These are phyloP conservation scores for Diversispora epigaea DNA, from an alignment of 192 early-diverging fungal species.

Conservation along the genomic window DNA sequence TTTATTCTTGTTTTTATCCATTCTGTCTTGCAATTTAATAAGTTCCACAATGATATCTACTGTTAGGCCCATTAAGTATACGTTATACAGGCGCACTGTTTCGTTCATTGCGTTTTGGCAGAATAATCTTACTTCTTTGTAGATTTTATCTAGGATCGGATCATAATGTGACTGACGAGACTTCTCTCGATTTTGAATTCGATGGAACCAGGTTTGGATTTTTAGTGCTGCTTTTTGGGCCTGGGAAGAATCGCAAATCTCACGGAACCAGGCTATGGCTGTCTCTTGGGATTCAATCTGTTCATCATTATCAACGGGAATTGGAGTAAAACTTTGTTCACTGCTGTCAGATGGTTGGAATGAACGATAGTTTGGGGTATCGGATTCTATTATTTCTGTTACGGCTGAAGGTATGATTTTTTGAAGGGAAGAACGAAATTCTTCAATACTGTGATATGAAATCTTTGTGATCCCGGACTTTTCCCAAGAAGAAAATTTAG, in stretches of 20 bases:
- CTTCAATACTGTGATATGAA: not conserved
- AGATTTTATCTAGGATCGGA: not conserved
- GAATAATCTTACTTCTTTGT: conserved; percentile 1
- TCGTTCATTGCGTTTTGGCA: not conserved
- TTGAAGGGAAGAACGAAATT: conserved; percentile 14
- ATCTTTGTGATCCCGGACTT: not conserved
- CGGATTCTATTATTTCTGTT: not conserved
- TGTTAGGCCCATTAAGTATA: conserved; percentile 10
- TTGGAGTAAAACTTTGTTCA: not conserved
- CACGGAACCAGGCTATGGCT: not conserved
- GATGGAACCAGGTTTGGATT: conserved; percentile 9
- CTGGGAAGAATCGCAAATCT: conserved; percentile 5
- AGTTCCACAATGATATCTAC: conserved; percentile 15
- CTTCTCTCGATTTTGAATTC: not conserved
- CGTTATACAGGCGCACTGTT: not conserved
- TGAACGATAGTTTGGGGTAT: not conserved
- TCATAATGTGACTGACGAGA: conserved; percentile 12
- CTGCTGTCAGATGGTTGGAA: not conserved
- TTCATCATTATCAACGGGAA: not conserved
- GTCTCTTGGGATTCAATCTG: too few relatives aligned
- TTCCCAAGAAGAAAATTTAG: not conserved
- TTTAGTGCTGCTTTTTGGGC: not conserved
- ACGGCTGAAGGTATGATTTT: not conserved
- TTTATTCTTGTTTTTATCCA: conserved; percentile 1
- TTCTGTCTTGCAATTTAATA: conserved; percentile 5